Evolutionary conservation across 352 stramenopile species (phyloP).

Genomic region (Phytopythium aichiense): DNA sequence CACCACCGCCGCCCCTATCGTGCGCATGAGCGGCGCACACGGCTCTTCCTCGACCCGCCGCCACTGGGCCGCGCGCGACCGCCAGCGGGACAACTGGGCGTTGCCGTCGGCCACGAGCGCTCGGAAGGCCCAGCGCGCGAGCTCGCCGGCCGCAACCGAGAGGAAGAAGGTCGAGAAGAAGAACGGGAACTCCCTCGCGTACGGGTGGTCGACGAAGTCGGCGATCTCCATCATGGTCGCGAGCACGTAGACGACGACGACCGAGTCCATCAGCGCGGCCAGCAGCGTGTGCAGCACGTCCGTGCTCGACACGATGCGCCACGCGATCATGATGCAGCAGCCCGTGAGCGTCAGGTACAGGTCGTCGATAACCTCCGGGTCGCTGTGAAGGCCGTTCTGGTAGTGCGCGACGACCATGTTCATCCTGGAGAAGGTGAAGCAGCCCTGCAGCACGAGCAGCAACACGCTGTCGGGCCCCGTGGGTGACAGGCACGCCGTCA

Average conservation of each 20-base stretch:
- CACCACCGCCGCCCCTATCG: constrained; percentile 14
- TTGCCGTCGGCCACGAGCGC: constrained; percentile 4
- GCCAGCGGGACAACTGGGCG: not conserved
- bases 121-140: constrained; percentile 26
- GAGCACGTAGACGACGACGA: constrained; percentile 48
- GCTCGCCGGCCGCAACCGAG: constrained; percentile 27
- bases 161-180: constrained; percentile 51
- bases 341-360: constrained; percentile 54
- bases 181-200: constrained; percentile 22
- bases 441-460: constrained; percentile 44
- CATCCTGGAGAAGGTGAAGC: constrained; percentile 51
- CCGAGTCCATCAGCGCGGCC: constrained; percentile 48
- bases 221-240: constrained; percentile 63
- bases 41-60: too few relatives aligned
- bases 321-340: constrained; percentile 45
- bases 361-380: constrained; percentile 50
- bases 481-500: constrained; percentile 42
- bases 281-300: constrained; percentile 51
- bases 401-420: constrained; percentile 59
- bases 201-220: constrained; percentile 48
- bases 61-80: not conserved
- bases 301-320: constrained; percentile 49
- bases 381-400: constrained; percentile 20
- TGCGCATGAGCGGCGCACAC: not conserved
- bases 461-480: constrained; percentile 31